These are phyloP conservation scores for Candida succiphila DNA, from an alignment of 805 yeast species.

Conservation along the genomic window DNA sequence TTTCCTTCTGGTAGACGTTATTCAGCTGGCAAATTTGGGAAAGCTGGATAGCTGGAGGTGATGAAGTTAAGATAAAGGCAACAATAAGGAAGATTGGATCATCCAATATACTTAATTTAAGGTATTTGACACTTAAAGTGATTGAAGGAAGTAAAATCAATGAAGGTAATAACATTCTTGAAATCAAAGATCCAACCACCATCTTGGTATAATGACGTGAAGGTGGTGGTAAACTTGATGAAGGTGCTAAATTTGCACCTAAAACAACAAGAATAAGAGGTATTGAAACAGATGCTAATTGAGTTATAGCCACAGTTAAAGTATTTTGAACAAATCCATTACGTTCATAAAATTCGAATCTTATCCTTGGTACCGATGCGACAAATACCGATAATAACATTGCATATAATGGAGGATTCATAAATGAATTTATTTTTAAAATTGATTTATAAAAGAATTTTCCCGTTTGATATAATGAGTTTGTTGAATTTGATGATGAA, in stretches of 20 bases:
- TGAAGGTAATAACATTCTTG: conserved; percentile 75
- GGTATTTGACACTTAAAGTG: conserved; percentile 50
- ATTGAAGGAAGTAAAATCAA: conserved; percentile 57
- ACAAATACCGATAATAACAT: conserved; percentile 61
- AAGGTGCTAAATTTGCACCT: conserved; percentile 71
- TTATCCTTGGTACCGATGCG: conserved; percentile 54
- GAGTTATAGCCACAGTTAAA: conserved; percentile 48
- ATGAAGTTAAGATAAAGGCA: conserved; percentile 61
- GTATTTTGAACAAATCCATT: conserved; percentile 60
- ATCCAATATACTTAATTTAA: conserved; percentile 59
- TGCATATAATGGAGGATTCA: conserved; percentile 82
- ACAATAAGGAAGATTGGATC: conserved; percentile 78
- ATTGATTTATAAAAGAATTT: background rate
- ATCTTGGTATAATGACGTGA: conserved; percentile 53
- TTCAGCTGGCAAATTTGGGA: conserved; percentile 75
- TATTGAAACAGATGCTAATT: conserved; percentile 66
- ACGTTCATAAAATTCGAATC: conserved; percentile 44
- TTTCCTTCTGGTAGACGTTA: conserved; percentile 66
- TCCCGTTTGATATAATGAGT: background rate
- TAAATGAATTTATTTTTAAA: conserved; percentile 16
- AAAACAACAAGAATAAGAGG: conserved; percentile 68
- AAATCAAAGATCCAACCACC: conserved; percentile 57
- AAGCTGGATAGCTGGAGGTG: conserved; percentile 79
- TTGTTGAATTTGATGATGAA: background rate
- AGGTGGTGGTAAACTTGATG: conserved; percentile 56